These are phyloP conservation scores for Echium plantagineum DNA, from an alignment of 257 asterid species.

Conservation along the genomic window DNA sequence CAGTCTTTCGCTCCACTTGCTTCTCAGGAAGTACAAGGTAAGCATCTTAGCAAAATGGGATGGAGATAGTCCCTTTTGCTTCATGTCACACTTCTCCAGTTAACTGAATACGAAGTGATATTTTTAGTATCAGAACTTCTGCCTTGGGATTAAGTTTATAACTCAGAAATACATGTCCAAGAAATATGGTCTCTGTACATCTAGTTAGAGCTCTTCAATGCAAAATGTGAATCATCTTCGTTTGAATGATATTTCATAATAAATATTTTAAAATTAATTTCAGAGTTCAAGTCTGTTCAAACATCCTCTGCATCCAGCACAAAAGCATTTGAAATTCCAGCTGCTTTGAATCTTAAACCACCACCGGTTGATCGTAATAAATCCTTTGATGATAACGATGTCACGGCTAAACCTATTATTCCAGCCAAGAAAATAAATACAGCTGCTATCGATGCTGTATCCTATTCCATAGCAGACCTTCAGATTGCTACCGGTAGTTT, in stretches of 20 bases:
- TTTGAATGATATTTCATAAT: background rate
- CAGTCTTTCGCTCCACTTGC: conserved; percentile 69
- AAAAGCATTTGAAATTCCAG: conserved; percentile 52
- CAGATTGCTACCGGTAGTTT: conserved; percentile 94
- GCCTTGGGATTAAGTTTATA: no score
- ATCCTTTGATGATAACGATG: conserved; percentile 73
- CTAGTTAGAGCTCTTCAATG: background rate
- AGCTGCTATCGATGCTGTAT: conserved; percentile 49
- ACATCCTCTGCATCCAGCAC: conserved; percentile 31
- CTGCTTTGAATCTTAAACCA: conserved; percentile 54
- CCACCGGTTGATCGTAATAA: conserved; percentile 73
- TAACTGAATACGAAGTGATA: no score
- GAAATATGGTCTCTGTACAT: no score
- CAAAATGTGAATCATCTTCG: background rate
- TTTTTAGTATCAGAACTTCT: no score
- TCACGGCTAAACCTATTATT: conserved; percentile 45
- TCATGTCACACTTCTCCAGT: no score
- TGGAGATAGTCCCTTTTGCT: no score
- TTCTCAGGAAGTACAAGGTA: conserved; percentile 56
- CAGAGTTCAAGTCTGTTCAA: conserved; percentile 58
- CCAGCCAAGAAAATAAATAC: conserved; percentile 50
- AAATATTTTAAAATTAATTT: conserved; percentile 3
- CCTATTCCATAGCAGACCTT: conserved; percentile 71
- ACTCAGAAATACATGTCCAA: no score
- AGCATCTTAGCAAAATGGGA: background rate